Conservation (phyloP, 2,329 filamentous ascomycete genomes). For the Diplocarpon mali region DNA sequence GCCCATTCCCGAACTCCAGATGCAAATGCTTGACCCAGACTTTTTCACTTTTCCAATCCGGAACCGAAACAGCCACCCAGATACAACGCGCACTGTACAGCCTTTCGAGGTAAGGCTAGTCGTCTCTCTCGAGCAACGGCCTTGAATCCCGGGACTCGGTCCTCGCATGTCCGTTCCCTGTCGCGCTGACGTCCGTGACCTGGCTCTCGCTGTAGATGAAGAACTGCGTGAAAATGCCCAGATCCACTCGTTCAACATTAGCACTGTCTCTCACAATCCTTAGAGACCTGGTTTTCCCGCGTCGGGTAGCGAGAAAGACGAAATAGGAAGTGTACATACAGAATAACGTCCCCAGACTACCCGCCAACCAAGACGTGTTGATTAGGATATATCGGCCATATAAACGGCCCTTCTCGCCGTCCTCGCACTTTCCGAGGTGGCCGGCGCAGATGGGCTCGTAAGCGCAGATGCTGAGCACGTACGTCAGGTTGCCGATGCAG, state of each 20-base stretch:
- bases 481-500: constrained; percentile 88
- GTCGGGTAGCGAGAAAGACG: no score
- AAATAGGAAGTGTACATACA: constrained; percentile 7
- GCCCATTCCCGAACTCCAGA: no score
- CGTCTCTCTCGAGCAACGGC: constrained; percentile 17
- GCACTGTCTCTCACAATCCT: no score
- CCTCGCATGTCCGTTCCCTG: constrained; percentile 7
- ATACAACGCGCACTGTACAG: no score
- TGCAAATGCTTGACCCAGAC: no score
- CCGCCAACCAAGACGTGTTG: constrained; percentile 82
- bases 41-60: no score
- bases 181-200: constrained; percentile 5
- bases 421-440: constrained; percentile 38
- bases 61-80: no score
- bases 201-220: constrained; percentile 57
- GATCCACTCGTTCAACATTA: constrained; percentile 42
- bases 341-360: constrained; percentile 77
- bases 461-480: constrained; percentile 82
- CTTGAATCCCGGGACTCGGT: constrained; percentile 10
- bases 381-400: constrained; percentile 80
- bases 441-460: constrained; percentile 62
- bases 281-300: no score
- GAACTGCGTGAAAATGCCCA: constrained; percentile 83
- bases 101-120: constrained; percentile 1
- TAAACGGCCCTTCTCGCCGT: constrained; percentile 52